Conservation (phyloP, 768 basidiomycete species). For the Suillus decipiens region DNA sequence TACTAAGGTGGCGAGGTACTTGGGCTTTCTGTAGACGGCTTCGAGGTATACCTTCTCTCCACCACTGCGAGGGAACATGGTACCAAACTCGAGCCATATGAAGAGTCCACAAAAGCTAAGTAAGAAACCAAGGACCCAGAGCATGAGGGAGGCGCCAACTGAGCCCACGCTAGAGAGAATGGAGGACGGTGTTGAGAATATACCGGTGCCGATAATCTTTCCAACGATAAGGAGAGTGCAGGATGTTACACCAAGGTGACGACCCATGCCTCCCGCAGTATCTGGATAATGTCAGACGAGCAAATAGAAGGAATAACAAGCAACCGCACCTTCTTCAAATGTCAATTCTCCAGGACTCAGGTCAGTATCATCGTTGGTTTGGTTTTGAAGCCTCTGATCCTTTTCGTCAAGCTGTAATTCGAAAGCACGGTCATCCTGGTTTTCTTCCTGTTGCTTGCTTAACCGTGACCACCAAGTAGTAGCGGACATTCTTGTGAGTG, state of each 20-base stretch:
- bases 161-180: conserved; percentile 59
- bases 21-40: conserved; percentile 50
- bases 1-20: conserved; percentile 48
- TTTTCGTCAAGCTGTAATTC: conserved; percentile 3
- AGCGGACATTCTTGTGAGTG: conserved; percentile 13
- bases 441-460: neutral
- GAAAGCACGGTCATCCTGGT: neutral
- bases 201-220: conserved; percentile 61
- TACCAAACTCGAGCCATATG: conserved; percentile 64
- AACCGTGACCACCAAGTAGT: conserved; percentile 9
- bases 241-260: conserved; percentile 56
- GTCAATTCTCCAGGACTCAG: conserved; percentile 46
- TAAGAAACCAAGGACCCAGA: conserved; percentile 62
- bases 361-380: conserved; percentile 17
- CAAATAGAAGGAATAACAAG: neutral
- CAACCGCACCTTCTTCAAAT: conserved; percentile 48
- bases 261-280: conserved; percentile 56
- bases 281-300: conserved; percentile 28
- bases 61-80: conserved; percentile 63
- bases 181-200: conserved; percentile 62
- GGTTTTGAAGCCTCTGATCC: neutral
- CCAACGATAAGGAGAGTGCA: conserved; percentile 61
- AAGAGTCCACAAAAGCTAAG: conserved; percentile 61
- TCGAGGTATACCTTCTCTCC: conserved; percentile 68
- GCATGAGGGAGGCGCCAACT: conserved; percentile 60